Conservation (phyloP, 176 grass and related monocot species). For the Carex scoparia region DNA sequence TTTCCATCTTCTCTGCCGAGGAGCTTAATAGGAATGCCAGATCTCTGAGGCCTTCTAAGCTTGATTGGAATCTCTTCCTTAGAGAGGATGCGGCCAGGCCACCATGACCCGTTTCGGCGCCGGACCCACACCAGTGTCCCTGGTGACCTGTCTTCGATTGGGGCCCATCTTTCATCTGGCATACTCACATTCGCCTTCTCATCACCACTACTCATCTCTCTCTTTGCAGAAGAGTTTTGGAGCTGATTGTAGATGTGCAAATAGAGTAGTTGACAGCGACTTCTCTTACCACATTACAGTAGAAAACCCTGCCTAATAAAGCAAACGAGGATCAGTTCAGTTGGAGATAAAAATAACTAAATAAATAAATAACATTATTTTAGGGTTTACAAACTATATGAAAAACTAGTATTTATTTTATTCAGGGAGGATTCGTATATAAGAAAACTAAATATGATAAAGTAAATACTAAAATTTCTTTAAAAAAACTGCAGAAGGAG, state of each 20-base stretch:
- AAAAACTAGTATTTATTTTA: not conserved
- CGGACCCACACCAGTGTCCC: constrained; percentile 96
- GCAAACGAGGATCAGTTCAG: not conserved
- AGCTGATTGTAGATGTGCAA: not conserved
- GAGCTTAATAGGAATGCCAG: constrained; percentile 90
- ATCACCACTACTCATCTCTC: constrained; percentile 32
- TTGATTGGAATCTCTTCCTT: constrained; percentile 66
- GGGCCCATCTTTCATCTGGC: constrained; percentile 14
- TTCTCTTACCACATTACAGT: constrained; percentile 15
- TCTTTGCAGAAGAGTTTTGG: not conserved
- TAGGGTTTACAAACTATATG: not conserved
- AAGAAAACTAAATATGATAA: not conserved
- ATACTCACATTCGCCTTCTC: constrained; percentile 26
- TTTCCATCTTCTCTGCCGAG: constrained; percentile 86
- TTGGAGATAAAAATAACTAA: not conserved
- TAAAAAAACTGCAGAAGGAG: not conserved
- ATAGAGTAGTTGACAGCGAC: not conserved
- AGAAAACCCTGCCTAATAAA: constrained; percentile 9
- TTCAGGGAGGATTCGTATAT: not conserved
- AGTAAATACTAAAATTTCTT: not conserved
- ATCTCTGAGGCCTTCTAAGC: constrained; percentile 51
- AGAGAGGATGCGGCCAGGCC: constrained; percentile 79
- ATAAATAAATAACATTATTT: not conserved
- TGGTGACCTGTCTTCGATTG: constrained; percentile 45
- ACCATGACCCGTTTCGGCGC: constrained; percentile 97